A percentile compares a stretch with the other conserved stretches of the same genome.
These are phyloP conservation scores for Furcasterigmium furcatum DNA, from an alignment of 2,329 filamentous ascomycete genomes.

Conservation along the genomic window DNA sequence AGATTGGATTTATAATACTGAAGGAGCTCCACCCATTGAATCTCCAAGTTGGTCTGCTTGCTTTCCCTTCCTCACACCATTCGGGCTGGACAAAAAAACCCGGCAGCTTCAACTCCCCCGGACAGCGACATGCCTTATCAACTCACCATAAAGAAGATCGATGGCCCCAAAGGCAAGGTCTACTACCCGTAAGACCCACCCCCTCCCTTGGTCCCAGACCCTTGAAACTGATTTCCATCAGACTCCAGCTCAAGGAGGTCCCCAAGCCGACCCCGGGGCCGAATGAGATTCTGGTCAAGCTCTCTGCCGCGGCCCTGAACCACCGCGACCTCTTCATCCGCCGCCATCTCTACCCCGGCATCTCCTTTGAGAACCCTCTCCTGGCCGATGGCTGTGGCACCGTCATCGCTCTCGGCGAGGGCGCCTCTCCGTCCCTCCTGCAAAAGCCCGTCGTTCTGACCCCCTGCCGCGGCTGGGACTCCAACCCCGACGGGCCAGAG, in stretches of 20 bases:
- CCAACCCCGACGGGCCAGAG: constrained; percentile 72
- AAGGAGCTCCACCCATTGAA: too few relatives aligned
- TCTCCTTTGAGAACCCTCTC: constrained; percentile 74
- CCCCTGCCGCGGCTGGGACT: constrained; percentile 75
- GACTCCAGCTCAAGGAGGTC: constrained; percentile 57
- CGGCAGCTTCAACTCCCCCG: too few relatives aligned
- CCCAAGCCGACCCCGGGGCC: constrained; percentile 61
- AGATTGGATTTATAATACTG: too few relatives aligned
- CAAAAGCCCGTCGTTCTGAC: constrained; percentile 74
- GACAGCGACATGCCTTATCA: constrained; percentile 45
- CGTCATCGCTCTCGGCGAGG: constrained; percentile 62
- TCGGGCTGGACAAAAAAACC: too few relatives aligned
- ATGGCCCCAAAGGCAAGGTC: constrained; percentile 83
- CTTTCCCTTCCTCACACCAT: too few relatives aligned
- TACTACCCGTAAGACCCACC: constrained; percentile 66
- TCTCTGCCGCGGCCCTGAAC: constrained; percentile 82
- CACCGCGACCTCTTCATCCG: constrained; percentile 95
- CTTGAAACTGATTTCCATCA: constrained; percentile 20
- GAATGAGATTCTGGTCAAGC: constrained; percentile 68
- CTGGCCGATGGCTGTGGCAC: constrained; percentile 79
- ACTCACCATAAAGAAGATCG: constrained; percentile 64
- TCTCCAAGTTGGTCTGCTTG: too few relatives aligned
- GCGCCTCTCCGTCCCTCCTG: constrained; percentile 32
- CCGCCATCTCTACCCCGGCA: constrained; percentile 84
- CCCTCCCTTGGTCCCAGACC: neutral